Percentiles rank a stretch among this genome's conserved stretches.
These are phyloP conservation scores for Glutinoglossum americanum DNA, from an alignment of 495 filamentous ascomycete species.

Conservation along the genomic window DNA sequence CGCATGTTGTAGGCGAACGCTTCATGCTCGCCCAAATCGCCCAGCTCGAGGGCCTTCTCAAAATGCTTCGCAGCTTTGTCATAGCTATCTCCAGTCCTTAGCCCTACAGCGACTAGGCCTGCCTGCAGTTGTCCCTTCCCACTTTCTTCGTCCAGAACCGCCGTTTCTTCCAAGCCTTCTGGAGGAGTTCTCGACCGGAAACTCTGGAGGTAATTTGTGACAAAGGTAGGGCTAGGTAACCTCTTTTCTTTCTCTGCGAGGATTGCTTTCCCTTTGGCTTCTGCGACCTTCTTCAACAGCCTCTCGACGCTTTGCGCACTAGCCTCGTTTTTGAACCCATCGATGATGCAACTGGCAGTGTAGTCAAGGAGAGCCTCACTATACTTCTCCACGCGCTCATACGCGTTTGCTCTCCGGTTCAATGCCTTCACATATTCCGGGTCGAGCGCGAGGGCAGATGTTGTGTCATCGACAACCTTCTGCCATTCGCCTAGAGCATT, in stretches of 20 bases:
- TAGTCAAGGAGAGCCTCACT: constrained; percentile 93
- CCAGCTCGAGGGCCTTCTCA: constrained; percentile 64
- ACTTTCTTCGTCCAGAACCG: constrained; percentile 50
- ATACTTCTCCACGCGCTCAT: constrained; percentile 76
- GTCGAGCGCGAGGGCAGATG: constrained; percentile 76
- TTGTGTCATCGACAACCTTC: constrained; percentile 93
- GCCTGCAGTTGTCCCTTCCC: constrained; percentile 70
- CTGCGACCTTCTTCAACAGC: constrained; percentile 89
- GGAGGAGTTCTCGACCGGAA: constrained; percentile 69
- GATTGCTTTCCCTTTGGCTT: constrained; percentile 75
- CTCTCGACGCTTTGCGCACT: constrained; percentile 81
- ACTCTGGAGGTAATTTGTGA: constrained; percentile 96
- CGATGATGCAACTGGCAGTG: constrained; percentile 97
- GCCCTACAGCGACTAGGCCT: constrained; percentile 57
- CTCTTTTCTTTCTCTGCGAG: constrained; percentile 56
- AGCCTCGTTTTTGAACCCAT: constrained; percentile 74
- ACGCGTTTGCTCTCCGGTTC: constrained; percentile 86
- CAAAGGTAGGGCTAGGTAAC: constrained; percentile 84
- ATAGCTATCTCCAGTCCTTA: constrained; percentile 76
- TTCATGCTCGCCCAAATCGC: constrained; percentile 57
- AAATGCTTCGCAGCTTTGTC: constrained; percentile 69
- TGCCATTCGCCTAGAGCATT: constrained; percentile 83
- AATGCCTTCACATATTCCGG: constrained; percentile 94
- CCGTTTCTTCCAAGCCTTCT: constrained; percentile 58
- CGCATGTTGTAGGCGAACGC: constrained; percentile 88